These are phyloP conservation scores for Furcasterigmium furcatum DNA, from an alignment of 2,329 filamentous ascomycete species.

Conservation along the genomic window DNA sequence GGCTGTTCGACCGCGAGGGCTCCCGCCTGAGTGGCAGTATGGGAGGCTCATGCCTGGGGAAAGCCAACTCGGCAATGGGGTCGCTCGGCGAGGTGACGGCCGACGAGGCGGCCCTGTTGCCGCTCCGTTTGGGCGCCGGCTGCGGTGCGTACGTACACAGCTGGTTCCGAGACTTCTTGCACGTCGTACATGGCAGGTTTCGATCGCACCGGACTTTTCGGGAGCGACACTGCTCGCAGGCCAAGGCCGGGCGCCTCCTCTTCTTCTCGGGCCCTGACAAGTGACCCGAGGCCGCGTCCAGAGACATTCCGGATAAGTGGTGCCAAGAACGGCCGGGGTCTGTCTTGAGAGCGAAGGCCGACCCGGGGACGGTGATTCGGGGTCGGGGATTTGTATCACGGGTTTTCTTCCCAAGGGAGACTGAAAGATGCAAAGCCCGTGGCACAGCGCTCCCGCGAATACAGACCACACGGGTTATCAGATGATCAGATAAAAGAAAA, in stretches of 20 bases:
- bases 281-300: not conserved
- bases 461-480: not conserved
- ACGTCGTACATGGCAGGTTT: slow-evolving; percentile 56
- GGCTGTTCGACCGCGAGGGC: not conserved
- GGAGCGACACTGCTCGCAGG: slow-evolving; percentile 54
- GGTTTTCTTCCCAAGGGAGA: too few relatives aligned
- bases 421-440: too few relatives aligned
- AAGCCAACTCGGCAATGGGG: not conserved
- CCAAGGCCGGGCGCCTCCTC: slow-evolving; percentile 36
- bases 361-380: not conserved
- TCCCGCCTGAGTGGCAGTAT: not conserved
- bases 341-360: not conserved
- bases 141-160: slow-evolving; percentile 49
- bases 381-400: not conserved
- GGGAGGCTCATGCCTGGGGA: not conserved
- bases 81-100: not conserved
- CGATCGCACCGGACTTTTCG: slow-evolving; percentile 63
- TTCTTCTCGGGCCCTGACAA: slow-evolving; percentile 24
- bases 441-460: too few relatives aligned
- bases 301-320: not conserved
- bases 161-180: slow-evolving; percentile 50
- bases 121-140: slow-evolving; percentile 16
- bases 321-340: not conserved
- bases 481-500: not conserved
- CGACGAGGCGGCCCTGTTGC: not conserved